Base-by-base conservation (phyloP, 23 red algal species). In the Gracilaria gracilis region DNA sequence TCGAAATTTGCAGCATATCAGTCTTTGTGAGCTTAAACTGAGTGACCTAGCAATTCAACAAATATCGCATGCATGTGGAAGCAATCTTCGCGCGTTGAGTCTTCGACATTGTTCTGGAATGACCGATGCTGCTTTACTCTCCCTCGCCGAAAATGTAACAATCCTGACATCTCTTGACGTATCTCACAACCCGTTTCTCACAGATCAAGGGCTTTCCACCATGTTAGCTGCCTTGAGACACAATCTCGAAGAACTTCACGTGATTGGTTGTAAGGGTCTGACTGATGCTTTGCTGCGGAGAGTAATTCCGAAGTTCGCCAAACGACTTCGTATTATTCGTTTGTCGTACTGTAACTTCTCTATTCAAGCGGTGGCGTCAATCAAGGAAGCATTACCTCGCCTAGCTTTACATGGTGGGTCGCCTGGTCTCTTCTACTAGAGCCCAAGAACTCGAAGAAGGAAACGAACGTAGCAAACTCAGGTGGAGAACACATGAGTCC, bases 321-420 rank as follows among this genome's bases (percentile, higher is more conserved):
- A 38, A 38, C 64, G 67, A 13, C 44, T 87, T 44, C 65, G 51
- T 8, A 49, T 77, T 32, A 44, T 87, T 57, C n/a, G 84, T n/a
- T 32, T 87, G 23, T 87, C 84, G 28, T 74, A 87, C 49, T 74
- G 84, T 42, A 34, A 72, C 37, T 87, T 62, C 36, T 87, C 84
- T 44, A 44, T 57, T 32, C 69, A 64, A n/a, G 64, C 84, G 2
- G 31, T 87, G 23, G 24, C 21, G 20, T 50, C 47, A 33, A 9
- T 87, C 12, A 87, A 77, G 51, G 29, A 19, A 33, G 34, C 62
- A 33, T 37, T 87, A 61, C 84, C 84, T 27, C 29, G 47, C 21
- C 15, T 87, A n/a, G 44, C 42, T 9, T 67, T 75, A 0, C 51
- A 58, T 47, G 46, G 84, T 23, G 46, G 62, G 29, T 72, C 61